Evolutionary conservation across 345 rosid genomes (phyloP).

Genomic region (Punica granatum): DNA sequence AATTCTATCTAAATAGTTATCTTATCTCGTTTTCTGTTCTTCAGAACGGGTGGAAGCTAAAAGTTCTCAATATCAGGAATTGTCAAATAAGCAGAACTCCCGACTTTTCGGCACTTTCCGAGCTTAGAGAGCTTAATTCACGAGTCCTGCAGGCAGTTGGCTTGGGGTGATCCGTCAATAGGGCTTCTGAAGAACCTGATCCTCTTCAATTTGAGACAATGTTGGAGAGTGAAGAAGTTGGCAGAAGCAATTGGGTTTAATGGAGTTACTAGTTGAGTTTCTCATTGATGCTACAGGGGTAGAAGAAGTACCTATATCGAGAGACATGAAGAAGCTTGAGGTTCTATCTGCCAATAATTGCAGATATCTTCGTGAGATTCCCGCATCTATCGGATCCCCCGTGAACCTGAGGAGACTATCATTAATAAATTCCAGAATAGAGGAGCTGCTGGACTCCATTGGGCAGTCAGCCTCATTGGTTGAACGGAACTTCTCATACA

Average conservation of each 20-base stretch:
- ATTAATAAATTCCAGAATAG: neutral
- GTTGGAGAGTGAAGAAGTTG: neutral
- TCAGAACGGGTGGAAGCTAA: neutral
- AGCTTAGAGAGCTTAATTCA: neutral
- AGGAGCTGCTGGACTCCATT: neutral
- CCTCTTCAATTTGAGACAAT: neutral
- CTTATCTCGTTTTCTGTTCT: neutral
- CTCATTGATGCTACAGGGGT: neutral
- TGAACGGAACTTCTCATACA: neutral
- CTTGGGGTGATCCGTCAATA: no score
- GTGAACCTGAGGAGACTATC: neutral
- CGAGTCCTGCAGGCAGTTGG: neutral
- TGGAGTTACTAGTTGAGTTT: neutral
- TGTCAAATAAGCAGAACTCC: neutral
- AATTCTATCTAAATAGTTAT: neutral
- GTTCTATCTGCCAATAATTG: neutral
- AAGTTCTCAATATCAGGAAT: neutral
- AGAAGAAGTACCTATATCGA: neutral
- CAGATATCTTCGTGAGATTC: neutral
- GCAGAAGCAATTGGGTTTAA: neutral
- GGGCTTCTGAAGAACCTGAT: no score
- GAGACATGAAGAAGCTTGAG: neutral
- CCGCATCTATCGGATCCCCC: neutral
- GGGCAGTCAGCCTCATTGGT: neutral
- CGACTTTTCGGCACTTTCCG: neutral